Conservation (phyloP, 805 yeast genomes). For the Lachancea fermentati region DNA sequence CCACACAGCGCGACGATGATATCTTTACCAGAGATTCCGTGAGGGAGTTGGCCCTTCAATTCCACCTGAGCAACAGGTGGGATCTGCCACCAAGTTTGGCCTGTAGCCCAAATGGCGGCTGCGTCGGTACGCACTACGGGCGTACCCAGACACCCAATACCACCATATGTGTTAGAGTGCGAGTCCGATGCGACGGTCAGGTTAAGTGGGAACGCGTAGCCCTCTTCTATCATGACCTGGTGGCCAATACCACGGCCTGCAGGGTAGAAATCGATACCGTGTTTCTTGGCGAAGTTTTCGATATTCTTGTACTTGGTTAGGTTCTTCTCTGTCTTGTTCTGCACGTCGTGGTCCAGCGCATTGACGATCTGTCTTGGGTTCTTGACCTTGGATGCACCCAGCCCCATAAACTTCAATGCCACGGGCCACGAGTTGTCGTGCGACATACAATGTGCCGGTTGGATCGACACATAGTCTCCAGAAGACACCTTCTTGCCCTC, state of each 20-base stretch:
- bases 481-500: constrained; percentile 68
- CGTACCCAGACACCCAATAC: constrained; percentile 92
- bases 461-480: constrained; percentile 93
- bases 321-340: constrained; percentile 85
- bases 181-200: constrained; percentile 96
- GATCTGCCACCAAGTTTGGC: constrained; percentile 99
- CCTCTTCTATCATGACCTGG: constrained; percentile 98
- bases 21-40: constrained; percentile 93
- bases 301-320: constrained; percentile 82
- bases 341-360: constrained; percentile 97
- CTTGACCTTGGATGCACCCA: constrained; percentile 80
- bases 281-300: constrained; percentile 80
- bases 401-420: constrained; percentile 90
- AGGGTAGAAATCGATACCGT: constrained; percentile 94
- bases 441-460: constrained; percentile 97
- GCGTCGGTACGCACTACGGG: constrained; percentile 99
- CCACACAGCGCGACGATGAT: constrained; percentile 97
- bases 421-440: constrained; percentile 99
- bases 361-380: constrained; percentile 90
- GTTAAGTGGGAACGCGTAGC: constrained; percentile 93
- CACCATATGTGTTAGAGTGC: constrained; percentile 97
- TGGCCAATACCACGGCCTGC: constrained; percentile 99
- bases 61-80: constrained; percentile 98
- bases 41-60: constrained; percentile 71
- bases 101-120: constrained; percentile 99